Evolutionary conservation across 2,329 filamentous ascomycete species (phyloP).

Genomic region (Phialocephala sp.): DNA sequence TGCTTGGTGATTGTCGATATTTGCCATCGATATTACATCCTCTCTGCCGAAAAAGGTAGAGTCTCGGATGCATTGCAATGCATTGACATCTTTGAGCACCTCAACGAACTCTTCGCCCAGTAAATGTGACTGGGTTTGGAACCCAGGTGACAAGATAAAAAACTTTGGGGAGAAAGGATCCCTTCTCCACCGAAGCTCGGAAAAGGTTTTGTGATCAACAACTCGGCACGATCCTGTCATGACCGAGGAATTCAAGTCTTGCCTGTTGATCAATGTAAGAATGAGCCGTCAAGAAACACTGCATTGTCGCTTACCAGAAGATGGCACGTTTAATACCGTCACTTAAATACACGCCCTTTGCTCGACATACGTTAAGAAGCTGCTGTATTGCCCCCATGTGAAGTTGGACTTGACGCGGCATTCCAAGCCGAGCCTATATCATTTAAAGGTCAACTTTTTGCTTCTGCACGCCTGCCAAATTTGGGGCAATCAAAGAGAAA

Average conservation of each 20-base stretch:
- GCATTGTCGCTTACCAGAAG: conserved; percentile 46
- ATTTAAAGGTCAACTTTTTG: conserved; percentile 19
- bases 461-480: neutral
- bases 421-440: conserved; percentile 46
- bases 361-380: conserved; percentile 45
- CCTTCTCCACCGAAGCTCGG: conserved; percentile 49
- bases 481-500: neutral
- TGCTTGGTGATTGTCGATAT: conserved; percentile 49
- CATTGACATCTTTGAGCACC: neutral
- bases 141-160: conserved; percentile 46
- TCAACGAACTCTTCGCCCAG: neutral
- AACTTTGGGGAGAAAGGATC: conserved; percentile 41
- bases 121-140: neutral
- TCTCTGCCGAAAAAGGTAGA: conserved; percentile 32
- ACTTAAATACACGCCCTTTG: conserved; percentile 41
- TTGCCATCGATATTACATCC: conserved; percentile 40
- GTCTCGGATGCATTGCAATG: neutral
- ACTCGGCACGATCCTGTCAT: conserved; percentile 48
- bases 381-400: conserved; percentile 49
- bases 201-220: conserved; percentile 49
- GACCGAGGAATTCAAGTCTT: conserved; percentile 50
- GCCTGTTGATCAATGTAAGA: conserved; percentile 42
- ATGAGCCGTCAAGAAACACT: neutral
- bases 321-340: conserved; percentile 52
- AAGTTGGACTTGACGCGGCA: conserved; percentile 47